Evolutionary conservation across 1,284 basidiomycete species (phyloP).

Genomic region (Ganoderma leucocontextum): DNA sequence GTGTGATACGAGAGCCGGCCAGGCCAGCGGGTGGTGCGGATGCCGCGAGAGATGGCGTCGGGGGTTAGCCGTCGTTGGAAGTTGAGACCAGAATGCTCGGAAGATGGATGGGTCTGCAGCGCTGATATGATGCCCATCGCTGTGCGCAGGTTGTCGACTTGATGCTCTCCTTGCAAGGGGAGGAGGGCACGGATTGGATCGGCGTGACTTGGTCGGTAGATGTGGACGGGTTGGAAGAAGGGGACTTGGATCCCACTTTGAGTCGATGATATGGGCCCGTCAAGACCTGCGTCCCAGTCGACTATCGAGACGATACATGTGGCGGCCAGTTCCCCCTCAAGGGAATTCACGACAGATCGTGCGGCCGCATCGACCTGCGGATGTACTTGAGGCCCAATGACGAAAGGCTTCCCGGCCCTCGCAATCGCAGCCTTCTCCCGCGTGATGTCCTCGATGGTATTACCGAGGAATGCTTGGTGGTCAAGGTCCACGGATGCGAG

Average conservation of each 20-base stretch:
- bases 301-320: conserved; percentile 43
- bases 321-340: conserved; percentile 53
- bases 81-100: conserved; percentile 36
- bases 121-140: conserved; percentile 73
- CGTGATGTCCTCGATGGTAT: conserved; percentile 80
- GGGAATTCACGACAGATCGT: conserved; percentile 46
- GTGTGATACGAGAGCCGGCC: conserved; percentile 84
- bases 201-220: conserved; percentile 52
- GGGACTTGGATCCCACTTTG: conserved; percentile 48
- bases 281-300: conserved; percentile 46
- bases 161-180: conserved; percentile 83
- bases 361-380: conserved; percentile 57
- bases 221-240: conserved; percentile 54
- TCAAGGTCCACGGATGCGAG: conserved; percentile 92
- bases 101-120: conserved; percentile 57
- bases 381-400: conserved; percentile 78
- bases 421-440: conserved; percentile 89
- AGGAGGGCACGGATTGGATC: conserved; percentile 53
- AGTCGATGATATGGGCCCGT: conserved; percentile 44
- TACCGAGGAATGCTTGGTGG: conserved; percentile 90
- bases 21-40: conserved; percentile 74
- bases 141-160: conserved; percentile 81
- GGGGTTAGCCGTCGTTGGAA: conserved; percentile 53
- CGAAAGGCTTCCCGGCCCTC: conserved; percentile 71
- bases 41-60: conserved; percentile 61